Conservation (phyloP, 495 filamentous ascomycete species). For the Tuber umbilicatum region DNA sequence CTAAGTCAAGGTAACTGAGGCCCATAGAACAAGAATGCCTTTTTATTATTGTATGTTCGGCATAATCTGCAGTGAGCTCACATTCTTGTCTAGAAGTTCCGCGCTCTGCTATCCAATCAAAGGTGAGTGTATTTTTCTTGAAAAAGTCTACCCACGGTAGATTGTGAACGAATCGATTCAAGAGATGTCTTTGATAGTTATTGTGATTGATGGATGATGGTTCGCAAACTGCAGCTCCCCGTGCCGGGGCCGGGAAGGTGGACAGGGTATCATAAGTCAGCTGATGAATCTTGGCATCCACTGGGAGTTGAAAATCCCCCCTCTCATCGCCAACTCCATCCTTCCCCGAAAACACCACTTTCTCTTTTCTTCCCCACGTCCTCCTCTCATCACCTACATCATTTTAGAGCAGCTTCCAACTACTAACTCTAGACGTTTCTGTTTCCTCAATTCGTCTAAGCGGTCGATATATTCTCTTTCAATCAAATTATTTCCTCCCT, state of each 20-base stretch:
- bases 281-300: conserved; percentile 20
- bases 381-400: not conserved
- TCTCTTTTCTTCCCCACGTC: conserved; percentile 12
- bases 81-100: not conserved
- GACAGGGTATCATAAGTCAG: not conserved
- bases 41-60: not conserved
- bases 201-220: not conserved
- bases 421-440: conserved; percentile 14
- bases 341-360: conserved; percentile 10
- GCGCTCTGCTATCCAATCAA: not conserved
- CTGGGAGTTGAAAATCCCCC: conserved; percentile 31
- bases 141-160: not conserved
- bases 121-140: not conserved
- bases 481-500: not conserved
- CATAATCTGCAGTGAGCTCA: not conserved
- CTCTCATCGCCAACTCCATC: conserved; percentile 17
- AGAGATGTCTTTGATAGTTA: not conserved
- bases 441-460: conserved; percentile 2
- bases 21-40: not conserved
- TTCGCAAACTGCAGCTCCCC: not conserved
- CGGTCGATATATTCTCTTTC: not conserved
- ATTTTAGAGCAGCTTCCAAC: conserved; percentile 13
- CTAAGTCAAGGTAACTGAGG: too few species aligned
- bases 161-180: conserved; percentile 2
- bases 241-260: not conserved